Evolutionary conservation across 78 protist species (phyloP), one percentile per base, ranked within the genome.

Genomic region (Dictyostelium brefeldianum): DNA sequence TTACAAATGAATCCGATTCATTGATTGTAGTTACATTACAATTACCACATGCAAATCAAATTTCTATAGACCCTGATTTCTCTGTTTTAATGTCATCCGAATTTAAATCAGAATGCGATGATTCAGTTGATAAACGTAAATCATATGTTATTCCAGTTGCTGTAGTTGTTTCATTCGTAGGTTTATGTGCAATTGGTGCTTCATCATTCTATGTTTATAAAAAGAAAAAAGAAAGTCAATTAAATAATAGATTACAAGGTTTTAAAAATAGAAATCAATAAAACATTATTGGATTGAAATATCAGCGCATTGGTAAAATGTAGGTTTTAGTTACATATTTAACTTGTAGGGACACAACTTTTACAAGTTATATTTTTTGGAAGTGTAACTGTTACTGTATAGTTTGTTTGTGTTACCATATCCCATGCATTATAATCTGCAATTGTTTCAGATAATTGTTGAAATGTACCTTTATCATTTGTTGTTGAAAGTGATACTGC

Each of bases 361-460:
- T 27, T 65, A 29, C 89, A 81, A 3, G 83, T 46, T 71, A 70
- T 73, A 18, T n/a, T n/a, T n/a, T 29, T 31, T 83, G 90, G 90
- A 5, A 83, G 43, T 2, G 36, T 4, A 71, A 70, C 79, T 27
- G 48, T 6, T 4, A 83, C 41, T n/a, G 81, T 71, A 22, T 50
- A 71, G 10, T 83, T 84, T 3, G 82, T 71, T 84, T 84, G 91
- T 46, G 91, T 18, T 11, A 71, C 81, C 91, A 84, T 84, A 74
- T 84, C 91, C 81, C 81, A 84, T 11, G 91, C 82, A 3, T 84
- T 84, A 47, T 46, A 84, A 74, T 84, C 91, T 10, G 20, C 43
- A 75, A 75, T 75, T 7, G 29, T 70, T 48, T 20, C 29, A 29
- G 31, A 1, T 20, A 22, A 29, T 43, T 50, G 75, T 3, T 0